Evolutionary conservation across 2,329 filamentous ascomycete species (phyloP), one percentile per base, ranked within the genome.

Genomic region (Penicillium concentricum): DNA sequence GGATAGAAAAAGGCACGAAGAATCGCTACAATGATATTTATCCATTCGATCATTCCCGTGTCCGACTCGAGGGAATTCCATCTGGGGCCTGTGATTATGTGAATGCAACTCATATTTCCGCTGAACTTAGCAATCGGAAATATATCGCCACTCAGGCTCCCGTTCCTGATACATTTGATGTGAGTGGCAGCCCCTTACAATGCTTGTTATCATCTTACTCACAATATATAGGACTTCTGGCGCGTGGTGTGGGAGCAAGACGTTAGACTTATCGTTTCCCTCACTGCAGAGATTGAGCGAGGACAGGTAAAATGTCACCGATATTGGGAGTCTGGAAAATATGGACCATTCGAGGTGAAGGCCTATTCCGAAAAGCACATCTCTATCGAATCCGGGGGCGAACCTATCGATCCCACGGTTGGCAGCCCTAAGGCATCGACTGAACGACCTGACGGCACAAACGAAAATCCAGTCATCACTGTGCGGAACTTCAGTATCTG

Each of bases 1-100:
- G 94, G 8, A 89, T 99, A 30, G 94, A 99, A 69, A 94, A 97
- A 73, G 94, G 94, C 8, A 86, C 82, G 18, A 97, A 97, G 79
- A 99, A 99, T 67, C 85, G 94, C 9, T 99, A 99, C 79, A 97
- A 97, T 78, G 95, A 97, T 65, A 97, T 97, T 54, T 87, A 96
- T 76, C 94, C 94, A 0, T 99, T 95, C 71, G 93, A 97, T 69
- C 94, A 99, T 74, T 87, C 91, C 3, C 82, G 94, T 57, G 94
- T 99, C 52, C 91, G 85, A 63, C 76, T 99, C 45, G 82, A 89
- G 62, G 84, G 85, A 41, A 84, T 88, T 35, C 78, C 83, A 0
- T 78, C 82, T 1, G 88, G 87, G 13, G 82, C 80, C 22, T 96
- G 93, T 73, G 94, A 99, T 73, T 99, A 99, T 69, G 87, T 99